A percentile compares a stretch with the other conserved stretches of the same genome.
Evolutionary conservation across 768 basidiomycete species (phyloP).

Genomic region (Rhodotorula toruloides): DNA sequence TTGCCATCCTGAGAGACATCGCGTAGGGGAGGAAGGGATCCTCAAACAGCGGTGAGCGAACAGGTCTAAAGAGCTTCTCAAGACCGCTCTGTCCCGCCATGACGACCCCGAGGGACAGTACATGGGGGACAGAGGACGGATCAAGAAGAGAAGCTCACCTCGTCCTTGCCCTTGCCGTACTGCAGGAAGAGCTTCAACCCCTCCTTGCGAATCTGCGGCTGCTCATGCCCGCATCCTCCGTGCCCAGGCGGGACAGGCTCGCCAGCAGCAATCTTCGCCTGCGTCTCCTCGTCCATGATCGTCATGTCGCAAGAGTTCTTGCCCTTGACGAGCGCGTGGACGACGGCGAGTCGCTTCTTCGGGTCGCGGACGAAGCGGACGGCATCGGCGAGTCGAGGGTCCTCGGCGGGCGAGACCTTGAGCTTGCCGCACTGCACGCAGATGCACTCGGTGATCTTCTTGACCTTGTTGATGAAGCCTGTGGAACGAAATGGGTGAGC

Average conservation of each 20-base stretch:
- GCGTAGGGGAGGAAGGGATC: background rate
- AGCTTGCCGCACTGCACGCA: constrained; percentile 98
- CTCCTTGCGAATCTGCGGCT: constrained; percentile 87
- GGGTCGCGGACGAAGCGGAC: constrained; percentile 42
- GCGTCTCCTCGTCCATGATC: constrained; percentile 77
- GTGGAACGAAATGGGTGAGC: constrained; percentile 2
- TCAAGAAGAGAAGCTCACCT: constrained; percentile 55
- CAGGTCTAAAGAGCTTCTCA: too few species aligned
- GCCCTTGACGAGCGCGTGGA: constrained; percentile 48
- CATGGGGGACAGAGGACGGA: too few species aligned
- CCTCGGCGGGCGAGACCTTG: constrained; percentile 63
- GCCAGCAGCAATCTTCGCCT: constrained; percentile 50
- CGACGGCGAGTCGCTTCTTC: constrained; percentile 41
- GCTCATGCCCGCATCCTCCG: constrained; percentile 91
- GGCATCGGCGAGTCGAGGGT: constrained; percentile 35
- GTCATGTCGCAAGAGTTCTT: constrained; percentile 85
- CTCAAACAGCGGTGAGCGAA: background rate
- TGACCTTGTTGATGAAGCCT: constrained; percentile 98
- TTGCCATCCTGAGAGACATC: constrained; percentile 22
- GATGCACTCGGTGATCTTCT: constrained; percentile 98
- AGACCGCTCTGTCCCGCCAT: too few species aligned
- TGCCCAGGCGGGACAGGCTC: constrained; percentile 75
- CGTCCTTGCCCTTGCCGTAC: constrained; percentile 87
- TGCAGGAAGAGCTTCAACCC: constrained; percentile 90
- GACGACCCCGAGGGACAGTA: too few species aligned